Evolutionary conservation across 805 yeast genomes (phyloP).

Genomic region (Metschnikowia sp.): DNA sequence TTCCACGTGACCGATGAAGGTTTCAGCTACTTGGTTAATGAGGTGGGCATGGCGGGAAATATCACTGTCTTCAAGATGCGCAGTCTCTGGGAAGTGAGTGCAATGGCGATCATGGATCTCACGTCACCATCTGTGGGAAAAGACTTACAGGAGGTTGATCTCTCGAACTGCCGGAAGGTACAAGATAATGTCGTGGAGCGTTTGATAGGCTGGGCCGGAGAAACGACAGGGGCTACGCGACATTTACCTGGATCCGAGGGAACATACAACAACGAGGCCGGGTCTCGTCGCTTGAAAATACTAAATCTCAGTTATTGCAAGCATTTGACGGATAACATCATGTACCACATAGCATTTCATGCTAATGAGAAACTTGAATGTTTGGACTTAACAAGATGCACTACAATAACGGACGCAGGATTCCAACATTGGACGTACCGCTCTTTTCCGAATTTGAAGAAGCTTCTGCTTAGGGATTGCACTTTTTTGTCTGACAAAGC

Average conservation of each 20-base stretch:
- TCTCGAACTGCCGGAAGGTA: constrained; percentile 71
- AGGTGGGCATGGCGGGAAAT: constrained; percentile 63
- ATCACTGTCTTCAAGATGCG: constrained; percentile 56
- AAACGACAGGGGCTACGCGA: neutral
- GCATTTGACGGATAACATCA: constrained; percentile 63
- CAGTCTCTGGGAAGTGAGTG: constrained; percentile 74
- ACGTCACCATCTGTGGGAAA: constrained; percentile 63
- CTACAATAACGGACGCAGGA: constrained; percentile 74
- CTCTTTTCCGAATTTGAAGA: constrained; percentile 51
- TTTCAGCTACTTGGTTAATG: constrained; percentile 65
- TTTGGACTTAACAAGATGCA: constrained; percentile 68
- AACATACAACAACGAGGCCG: constrained; percentile 31
- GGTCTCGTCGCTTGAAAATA: constrained; percentile 56
- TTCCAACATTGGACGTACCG: constrained; percentile 62
- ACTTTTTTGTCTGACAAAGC: constrained; percentile 68
- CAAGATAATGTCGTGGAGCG: constrained; percentile 69
- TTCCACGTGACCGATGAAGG: constrained; percentile 77
- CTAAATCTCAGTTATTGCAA: constrained; percentile 72
- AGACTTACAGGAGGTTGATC: constrained; percentile 55
- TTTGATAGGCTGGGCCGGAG: constrained; percentile 51
- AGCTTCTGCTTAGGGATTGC: constrained; percentile 63
- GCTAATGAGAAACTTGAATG: constrained; percentile 54
- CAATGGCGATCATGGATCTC: constrained; percentile 79
- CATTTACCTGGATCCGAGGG: constrained; percentile 14
- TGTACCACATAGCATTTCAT: constrained; percentile 58